A percentile compares a stretch with the other conserved stretches of the same genome.
Conservation (phyloP, 176 grass and related monocot species). For the Pontederia crassipes region DNA sequence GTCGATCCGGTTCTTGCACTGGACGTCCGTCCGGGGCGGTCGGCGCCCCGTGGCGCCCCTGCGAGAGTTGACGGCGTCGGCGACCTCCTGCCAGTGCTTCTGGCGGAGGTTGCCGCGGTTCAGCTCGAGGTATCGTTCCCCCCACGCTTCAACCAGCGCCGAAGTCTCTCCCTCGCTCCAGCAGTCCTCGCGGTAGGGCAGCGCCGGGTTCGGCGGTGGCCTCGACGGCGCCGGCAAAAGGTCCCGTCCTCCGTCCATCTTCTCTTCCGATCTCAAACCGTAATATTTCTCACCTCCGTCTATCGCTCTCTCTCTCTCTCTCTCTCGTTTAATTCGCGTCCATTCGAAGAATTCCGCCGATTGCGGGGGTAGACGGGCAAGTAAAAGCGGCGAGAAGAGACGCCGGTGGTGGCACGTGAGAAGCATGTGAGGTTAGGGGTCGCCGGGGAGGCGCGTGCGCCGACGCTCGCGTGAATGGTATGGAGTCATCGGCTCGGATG, state of each 20-base stretch:
- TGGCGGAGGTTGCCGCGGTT: slow-evolving; percentile 94
- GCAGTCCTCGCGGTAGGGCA: slow-evolving; percentile 97
- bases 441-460: too few species aligned
- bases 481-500: too few species aligned
- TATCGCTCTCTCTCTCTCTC: not conserved
- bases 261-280: slow-evolving; percentile 13
- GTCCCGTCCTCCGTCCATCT: slow-evolving; percentile 11
- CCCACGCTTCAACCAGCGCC: slow-evolving; percentile 79
- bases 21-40: slow-evolving; percentile 73
- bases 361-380: too few species aligned
- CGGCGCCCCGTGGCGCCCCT: slow-evolving; percentile 49
- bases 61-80: slow-evolving; percentile 70
- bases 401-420: too few species aligned
- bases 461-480: too few species aligned
- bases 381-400: too few species aligned
- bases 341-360: too few species aligned
- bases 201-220: slow-evolving; percentile 65
- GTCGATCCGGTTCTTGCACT: slow-evolving; percentile 99
- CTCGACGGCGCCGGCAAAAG: slow-evolving; percentile 16
- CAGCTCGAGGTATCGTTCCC: slow-evolving; percentile 77
- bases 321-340: not conserved
- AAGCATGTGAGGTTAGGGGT: too few species aligned
- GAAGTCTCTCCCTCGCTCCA: slow-evolving; percentile 99
- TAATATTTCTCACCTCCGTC: slow-evolving; percentile 17
- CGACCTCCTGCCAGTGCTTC: slow-evolving; percentile 99